Evolutionary conservation across 78 protist species (phyloP).

Genomic region (Dictyostelium capitatum): DNA sequence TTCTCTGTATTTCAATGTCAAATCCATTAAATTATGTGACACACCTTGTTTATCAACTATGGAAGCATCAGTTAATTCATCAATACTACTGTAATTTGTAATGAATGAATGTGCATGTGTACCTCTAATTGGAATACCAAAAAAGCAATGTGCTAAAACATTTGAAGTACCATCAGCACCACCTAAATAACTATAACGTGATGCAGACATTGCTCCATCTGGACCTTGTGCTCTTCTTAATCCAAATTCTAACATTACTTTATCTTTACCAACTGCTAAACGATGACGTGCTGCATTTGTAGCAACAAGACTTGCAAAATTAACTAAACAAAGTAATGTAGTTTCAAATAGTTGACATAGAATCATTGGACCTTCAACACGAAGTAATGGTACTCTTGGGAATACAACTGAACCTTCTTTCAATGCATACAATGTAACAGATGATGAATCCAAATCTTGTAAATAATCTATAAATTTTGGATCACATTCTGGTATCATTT

Average conservation of each 20-base stretch:
- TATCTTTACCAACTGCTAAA: constrained; percentile 87
- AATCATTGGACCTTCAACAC: constrained; percentile 96
- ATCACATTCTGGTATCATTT: constrained; percentile 71
- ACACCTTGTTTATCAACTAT: constrained; percentile 32
- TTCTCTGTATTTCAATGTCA: constrained; percentile 24
- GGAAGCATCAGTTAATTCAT: constrained; percentile 31
- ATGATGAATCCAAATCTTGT: neutral
- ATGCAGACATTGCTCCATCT: constrained; percentile 93
- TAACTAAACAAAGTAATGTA: constrained; percentile 90
- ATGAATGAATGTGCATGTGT: constrained; percentile 96
- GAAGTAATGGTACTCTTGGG: constrained; percentile 91
- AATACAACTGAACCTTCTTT: constrained; percentile 92
- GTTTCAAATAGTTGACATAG: constrained; percentile 96
- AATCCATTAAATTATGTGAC: constrained; percentile 42
- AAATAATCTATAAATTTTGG: constrained; percentile 87
- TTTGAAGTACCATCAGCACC: constrained; percentile 95
- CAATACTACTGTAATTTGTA: constrained; percentile 74
- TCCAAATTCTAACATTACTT: constrained; percentile 94
- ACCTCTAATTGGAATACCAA: constrained; percentile 88
- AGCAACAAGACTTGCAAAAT: constrained; percentile 91
- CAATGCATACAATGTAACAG: constrained; percentile 83
- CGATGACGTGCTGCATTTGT: constrained; percentile 96
- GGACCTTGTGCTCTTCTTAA: constrained; percentile 96
- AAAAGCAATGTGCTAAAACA: constrained; percentile 85
- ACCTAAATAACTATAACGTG: constrained; percentile 91